phyloP scores from a whole-genome alignment of 2,329 filamentous ascomycete species.

The Tympanopsis confertula region DNA sequence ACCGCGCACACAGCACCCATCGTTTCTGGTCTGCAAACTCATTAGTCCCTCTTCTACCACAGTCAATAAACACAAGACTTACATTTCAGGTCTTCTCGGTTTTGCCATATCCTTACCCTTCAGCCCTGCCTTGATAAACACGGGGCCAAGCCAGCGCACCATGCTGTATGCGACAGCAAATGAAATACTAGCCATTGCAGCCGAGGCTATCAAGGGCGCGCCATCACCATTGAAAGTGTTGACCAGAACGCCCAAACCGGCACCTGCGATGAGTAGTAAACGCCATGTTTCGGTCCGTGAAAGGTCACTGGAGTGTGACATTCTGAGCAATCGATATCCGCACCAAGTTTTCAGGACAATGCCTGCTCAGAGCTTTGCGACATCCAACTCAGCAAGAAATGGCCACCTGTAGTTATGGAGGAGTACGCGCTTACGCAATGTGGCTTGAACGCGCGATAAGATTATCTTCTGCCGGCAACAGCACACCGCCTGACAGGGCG shows the following conservation, averaged over 20 bases:
- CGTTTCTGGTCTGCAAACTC: slow-evolving; percentile 36
- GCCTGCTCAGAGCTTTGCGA: too few species aligned
- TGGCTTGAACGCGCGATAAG: too few species aligned
- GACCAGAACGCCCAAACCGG: slow-evolving; percentile 42
- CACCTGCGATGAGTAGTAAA: slow-evolving; percentile 27
- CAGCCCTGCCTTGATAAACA: slow-evolving; percentile 52
- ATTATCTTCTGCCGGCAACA: too few species aligned
- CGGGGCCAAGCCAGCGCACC: slow-evolving; percentile 54
- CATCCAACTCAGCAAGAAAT: too few species aligned
- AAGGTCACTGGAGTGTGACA: too few species aligned
- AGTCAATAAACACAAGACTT: background rate
- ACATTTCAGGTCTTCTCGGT: slow-evolving; percentile 42
- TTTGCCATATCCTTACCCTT: slow-evolving; percentile 58
- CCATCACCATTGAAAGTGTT: slow-evolving; percentile 54
- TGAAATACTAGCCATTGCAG: slow-evolving; percentile 51
- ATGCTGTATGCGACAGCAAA: slow-evolving; percentile 52
- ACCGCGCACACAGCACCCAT: slow-evolving; percentile 59
- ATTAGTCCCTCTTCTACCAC: too few species aligned
- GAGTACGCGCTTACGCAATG: too few species aligned
- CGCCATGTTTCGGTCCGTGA: background rate
- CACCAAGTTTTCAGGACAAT: too few species aligned
- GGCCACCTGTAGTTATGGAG: too few species aligned
- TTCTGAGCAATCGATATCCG: too few species aligned
- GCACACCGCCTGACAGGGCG: too few species aligned
- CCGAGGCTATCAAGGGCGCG: slow-evolving; percentile 45